Evolutionary conservation across 2,329 filamentous ascomycete genomes (phyloP).

Genomic region (Cercospora canescens): DNA sequence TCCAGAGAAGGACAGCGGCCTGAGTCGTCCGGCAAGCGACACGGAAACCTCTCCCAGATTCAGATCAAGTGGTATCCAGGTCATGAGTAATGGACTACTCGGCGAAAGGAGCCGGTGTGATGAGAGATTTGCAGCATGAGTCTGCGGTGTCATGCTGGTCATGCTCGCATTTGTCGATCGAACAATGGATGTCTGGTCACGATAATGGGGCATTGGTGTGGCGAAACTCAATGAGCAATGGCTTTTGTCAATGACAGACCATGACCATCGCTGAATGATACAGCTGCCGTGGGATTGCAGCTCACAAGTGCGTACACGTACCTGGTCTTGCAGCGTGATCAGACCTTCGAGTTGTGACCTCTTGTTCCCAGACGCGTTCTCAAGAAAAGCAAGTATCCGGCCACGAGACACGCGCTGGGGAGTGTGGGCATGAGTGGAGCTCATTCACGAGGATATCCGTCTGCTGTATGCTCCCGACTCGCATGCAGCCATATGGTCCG

Average conservation of each 20-base stretch:
- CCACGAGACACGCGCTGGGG: not conserved
- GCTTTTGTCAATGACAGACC: not conserved
- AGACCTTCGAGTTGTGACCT: not conserved
- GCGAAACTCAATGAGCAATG: not conserved
- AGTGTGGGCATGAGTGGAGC: not conserved
- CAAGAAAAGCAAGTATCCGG: not conserved
- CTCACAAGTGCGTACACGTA: not conserved
- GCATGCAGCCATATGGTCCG: slow-evolving; percentile 1
- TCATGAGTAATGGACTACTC: not conserved
- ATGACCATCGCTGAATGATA: not conserved
- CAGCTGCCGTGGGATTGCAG: not conserved
- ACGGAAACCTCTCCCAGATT: too few relatives aligned
- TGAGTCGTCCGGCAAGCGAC: too few relatives aligned
- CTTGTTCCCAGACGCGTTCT: not conserved
- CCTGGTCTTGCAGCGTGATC: not conserved
- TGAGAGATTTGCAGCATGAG: not conserved
- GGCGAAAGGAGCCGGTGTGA: not conserved
- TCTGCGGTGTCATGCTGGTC: not conserved
- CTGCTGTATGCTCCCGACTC: not conserved
- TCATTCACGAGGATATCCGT: slow-evolving; percentile 4
- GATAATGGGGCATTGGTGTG: not conserved
- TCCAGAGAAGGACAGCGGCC: too few relatives aligned
- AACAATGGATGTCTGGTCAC: not conserved
- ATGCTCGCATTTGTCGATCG: not conserved
- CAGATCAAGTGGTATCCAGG: too few relatives aligned